phyloP scores from a whole-genome alignment of 192 early-diverging fungal genomes.

The Linnemannia schmuckeri region DNA sequence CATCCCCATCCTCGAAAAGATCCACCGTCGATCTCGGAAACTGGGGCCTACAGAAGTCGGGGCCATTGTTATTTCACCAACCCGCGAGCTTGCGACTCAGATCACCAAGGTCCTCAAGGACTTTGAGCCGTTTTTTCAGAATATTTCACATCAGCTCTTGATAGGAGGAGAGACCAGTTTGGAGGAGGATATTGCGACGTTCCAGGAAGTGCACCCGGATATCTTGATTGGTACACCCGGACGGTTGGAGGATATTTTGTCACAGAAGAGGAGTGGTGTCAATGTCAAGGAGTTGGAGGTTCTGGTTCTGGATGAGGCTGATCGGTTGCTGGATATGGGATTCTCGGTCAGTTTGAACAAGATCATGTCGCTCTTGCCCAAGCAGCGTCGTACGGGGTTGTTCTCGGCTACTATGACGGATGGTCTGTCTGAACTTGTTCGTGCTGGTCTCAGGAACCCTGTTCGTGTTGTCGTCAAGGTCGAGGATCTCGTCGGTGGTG shows the following conservation, averaged over 20 bases:
- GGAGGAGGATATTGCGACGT: conserved; percentile 71
- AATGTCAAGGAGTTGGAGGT: conserved; percentile 88
- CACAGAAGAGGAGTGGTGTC: conserved; percentile 62
- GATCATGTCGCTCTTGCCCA: conserved; percentile 87
- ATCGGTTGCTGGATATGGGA: conserved; percentile 94
- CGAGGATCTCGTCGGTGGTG: conserved; percentile 66
- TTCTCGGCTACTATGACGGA: conserved; percentile 99
- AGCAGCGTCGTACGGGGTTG: conserved; percentile 94
- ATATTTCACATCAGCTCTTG: conserved; percentile 69
- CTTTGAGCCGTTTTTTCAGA: conserved; percentile 63
- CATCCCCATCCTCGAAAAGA: conserved; percentile 92
- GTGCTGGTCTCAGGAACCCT: conserved; percentile 92
- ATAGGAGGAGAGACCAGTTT: conserved; percentile 80
- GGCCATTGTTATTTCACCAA: conserved; percentile 90
- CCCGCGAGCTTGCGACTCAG: conserved; percentile 91
- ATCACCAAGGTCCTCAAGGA: conserved; percentile 79
- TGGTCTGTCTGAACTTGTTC: conserved; percentile 83
- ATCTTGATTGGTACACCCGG: conserved; percentile 95
- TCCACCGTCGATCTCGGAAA: conserved; percentile 69
- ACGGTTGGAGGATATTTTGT: conserved; percentile 84
- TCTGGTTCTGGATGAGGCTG: conserved; percentile 95
- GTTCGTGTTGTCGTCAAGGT: conserved; percentile 92
- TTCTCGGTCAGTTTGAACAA: conserved; percentile 84
- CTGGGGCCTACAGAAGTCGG: conserved; percentile 85
- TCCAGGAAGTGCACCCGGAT: conserved; percentile 77